Evolutionary conservation across 164 flowering plant species (phyloP).

Genomic region (Dillenia suffruticosa): DNA sequence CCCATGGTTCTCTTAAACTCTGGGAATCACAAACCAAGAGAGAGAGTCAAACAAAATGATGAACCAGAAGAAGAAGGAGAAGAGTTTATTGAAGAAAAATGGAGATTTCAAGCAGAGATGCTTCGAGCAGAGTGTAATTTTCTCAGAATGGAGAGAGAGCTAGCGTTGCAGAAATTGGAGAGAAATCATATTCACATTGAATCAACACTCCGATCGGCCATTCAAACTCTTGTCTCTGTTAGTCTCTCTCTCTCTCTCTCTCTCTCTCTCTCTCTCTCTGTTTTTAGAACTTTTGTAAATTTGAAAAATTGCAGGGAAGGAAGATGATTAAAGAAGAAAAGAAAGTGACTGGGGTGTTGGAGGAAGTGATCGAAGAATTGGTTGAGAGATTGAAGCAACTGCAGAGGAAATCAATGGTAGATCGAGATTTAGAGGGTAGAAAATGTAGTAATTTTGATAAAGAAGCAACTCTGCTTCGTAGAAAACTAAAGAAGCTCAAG

Average conservation of each 20-base stretch:
- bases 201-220: slow-evolving; percentile 43
- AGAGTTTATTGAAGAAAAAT: slow-evolving; percentile 34
- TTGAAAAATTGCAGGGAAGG: slow-evolving; percentile 41
- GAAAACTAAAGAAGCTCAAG: slow-evolving; percentile 42
- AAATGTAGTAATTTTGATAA: slow-evolving; percentile 56
- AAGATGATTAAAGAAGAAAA: slow-evolving; percentile 52
- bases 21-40: slow-evolving; percentile 30
- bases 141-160: slow-evolving; percentile 72
- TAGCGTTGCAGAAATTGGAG: slow-evolving; percentile 66
- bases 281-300: neutral
- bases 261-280: slow-evolving; percentile 1
- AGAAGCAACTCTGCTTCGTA: slow-evolving; percentile 46
- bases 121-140: slow-evolving; percentile 82
- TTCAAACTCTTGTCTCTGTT: slow-evolving; percentile 59
- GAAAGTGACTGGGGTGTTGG: slow-evolving; percentile 29
- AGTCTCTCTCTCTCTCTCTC: slow-evolving; percentile 12
- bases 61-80: slow-evolving; percentile 10
- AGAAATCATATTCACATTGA: slow-evolving; percentile 41
- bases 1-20: slow-evolving; percentile 36
- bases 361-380: slow-evolving; percentile 56
- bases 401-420: slow-evolving; percentile 26
- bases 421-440: slow-evolving; percentile 22
- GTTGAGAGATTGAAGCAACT: slow-evolving; percentile 46
- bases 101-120: slow-evolving; percentile 82
- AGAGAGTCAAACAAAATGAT: slow-evolving; percentile 28